A percentile compares a stretch with the other conserved stretches of the same genome.
phyloP scores from a whole-genome alignment of 768 basidiomycete genomes.

The Suillus plorans region DNA sequence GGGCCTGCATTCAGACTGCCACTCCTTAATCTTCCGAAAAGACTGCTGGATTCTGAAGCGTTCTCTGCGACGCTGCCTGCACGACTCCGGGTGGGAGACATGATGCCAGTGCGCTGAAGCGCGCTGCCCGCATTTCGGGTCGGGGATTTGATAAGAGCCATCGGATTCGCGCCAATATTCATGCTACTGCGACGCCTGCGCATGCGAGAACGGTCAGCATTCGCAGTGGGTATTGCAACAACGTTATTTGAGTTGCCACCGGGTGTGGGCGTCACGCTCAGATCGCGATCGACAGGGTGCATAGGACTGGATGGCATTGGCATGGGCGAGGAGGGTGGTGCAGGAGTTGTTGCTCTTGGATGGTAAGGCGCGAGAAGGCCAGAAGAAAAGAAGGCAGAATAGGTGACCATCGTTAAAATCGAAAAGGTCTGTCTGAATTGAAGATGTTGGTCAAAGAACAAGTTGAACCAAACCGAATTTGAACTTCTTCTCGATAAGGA shows the following conservation, averaged over 20 bases:
- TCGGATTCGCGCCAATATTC: slow-evolving; percentile 51
- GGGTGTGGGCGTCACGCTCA: slow-evolving; percentile 38
- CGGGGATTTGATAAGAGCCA: slow-evolving; percentile 59
- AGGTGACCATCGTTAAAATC: slow-evolving; percentile 38
- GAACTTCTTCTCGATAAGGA: neutral
- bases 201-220: slow-evolving; percentile 41
- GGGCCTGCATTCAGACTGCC: slow-evolving; percentile 45
- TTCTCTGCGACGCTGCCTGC: slow-evolving; percentile 43
- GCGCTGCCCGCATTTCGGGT: slow-evolving; percentile 50
- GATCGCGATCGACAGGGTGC: slow-evolving; percentile 36
- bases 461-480: slow-evolving; percentile 19
- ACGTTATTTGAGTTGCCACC: slow-evolving; percentile 20
- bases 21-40: slow-evolving; percentile 55
- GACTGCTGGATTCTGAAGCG: slow-evolving; percentile 38
- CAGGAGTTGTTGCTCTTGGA: slow-evolving; percentile 22
- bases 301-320: slow-evolving; percentile 18
- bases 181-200: slow-evolving; percentile 66
- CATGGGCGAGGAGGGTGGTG: slow-evolving; percentile 25
- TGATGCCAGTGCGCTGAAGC: slow-evolving; percentile 44
- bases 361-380: slow-evolving; percentile 58
- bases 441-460: slow-evolving; percentile 1
- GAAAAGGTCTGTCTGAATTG: slow-evolving; percentile 2
- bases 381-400: slow-evolving; percentile 71
- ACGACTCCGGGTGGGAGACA: slow-evolving; percentile 40
- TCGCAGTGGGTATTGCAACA: slow-evolving; percentile 27